Evolutionary conservation across 148 eudicot species (phyloP), one percentile per base, ranked within the genome.

Genomic region (Rhododendron simsii): DNA sequence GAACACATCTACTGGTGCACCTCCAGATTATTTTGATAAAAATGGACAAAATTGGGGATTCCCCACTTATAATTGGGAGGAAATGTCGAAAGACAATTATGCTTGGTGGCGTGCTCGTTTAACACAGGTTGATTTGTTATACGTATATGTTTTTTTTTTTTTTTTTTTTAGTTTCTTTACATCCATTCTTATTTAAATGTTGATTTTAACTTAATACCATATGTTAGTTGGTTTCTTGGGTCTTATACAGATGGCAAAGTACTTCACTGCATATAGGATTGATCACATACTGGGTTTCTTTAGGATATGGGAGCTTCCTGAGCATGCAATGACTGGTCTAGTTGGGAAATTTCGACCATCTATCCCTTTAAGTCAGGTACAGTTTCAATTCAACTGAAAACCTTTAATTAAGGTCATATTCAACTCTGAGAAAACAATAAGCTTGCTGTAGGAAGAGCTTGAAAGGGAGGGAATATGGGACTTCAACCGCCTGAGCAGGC

Each of bases 41-140:
- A 97, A 95, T 87, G 99, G 99, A 80, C 99, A 97, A 76, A 97
- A 97, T 80, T 97, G 99, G 99, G 98, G 99, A 12, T 97, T 97
- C 83, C 99, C 99, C 7, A 96, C 98, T 76, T 96, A 96, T 83
- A 96, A 96, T 80, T 96, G 99, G 99, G 99, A 95, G 91, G 99
- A 96, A 89, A 96, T 96, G 99, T 95, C 98, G 23, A 96, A 96
- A 88, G 98, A 96, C 88, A 96, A 95, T 86, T 96, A 95, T 93
- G 98, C 88, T 69, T 96, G 99, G 99, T 96, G 99, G 99, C 98
- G 98, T 90, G 94, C 88, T 87, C 98, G 98, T 86, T 86, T 97
- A 86, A 90, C 98, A 85, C 99, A 97, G 99, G 99, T 96, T 83
- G 91, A 48, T 44, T 84, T 5, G 75, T 57, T 47, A 20, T 20